phyloP scores from a whole-genome alignment of 306 rosid genomes.

The Castanopsis chinensis region DNA sequence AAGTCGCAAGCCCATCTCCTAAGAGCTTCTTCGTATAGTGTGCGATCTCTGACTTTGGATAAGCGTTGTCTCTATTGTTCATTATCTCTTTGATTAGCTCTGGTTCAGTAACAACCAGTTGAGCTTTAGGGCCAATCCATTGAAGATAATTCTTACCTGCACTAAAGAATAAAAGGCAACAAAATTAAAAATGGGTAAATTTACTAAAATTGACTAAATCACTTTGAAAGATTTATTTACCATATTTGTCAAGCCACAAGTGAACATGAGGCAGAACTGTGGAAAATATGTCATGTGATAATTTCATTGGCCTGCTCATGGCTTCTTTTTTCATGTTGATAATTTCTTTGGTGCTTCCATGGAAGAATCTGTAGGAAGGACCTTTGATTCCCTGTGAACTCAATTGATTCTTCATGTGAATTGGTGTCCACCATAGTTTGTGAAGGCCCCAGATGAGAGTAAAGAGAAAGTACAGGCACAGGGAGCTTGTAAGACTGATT shows the following conservation, averaged over 20 bases:
- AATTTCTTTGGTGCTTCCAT: no score
- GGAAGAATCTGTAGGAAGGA: no score
- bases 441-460: no score
- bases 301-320: no score
- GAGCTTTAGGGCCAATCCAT: conserved; percentile 26
- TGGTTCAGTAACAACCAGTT: conserved; percentile 22
- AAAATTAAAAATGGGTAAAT: background rate
- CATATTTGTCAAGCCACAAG: background rate
- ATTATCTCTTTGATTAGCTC: conserved; percentile 29
- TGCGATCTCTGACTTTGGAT: background rate
- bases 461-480: no score
- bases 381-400: no score
- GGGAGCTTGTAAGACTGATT: no score
- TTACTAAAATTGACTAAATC: background rate
- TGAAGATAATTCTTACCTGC: conserved; percentile 31
- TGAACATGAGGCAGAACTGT: background rate
- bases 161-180: background rate
- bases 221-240: background rate
- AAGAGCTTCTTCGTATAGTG: conserved; percentile 8
- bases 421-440: no score
- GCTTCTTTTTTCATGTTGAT: no score
- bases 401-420: no score
- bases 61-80: conserved; percentile 5
- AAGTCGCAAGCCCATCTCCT: conserved; percentile 1
- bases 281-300: no score